phyloP scores from a whole-genome alignment of 148 eudicot genomes.

The Persicaria tinctoria region DNA sequence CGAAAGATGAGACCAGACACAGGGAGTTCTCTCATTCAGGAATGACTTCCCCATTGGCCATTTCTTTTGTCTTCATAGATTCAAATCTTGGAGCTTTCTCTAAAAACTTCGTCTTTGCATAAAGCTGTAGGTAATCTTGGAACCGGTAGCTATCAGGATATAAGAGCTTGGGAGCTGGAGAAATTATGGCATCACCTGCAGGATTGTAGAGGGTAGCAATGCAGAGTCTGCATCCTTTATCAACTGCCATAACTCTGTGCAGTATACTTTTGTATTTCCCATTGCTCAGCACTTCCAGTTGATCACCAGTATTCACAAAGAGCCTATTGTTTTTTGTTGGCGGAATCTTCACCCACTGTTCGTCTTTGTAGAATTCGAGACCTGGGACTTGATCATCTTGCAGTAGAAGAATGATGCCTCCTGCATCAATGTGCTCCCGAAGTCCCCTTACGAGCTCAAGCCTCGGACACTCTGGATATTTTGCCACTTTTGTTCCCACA shows the following conservation, averaged over 20 bases:
- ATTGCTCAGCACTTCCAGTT: constrained; percentile 63
- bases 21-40: neutral
- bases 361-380: constrained; percentile 70
- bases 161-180: constrained; percentile 44
- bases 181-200: constrained; percentile 55
- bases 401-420: constrained; percentile 76
- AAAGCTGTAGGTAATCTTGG: constrained; percentile 59
- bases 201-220: constrained; percentile 90
- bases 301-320: constrained; percentile 77
- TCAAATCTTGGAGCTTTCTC: constrained; percentile 63
- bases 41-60: constrained; percentile 11
- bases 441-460: constrained; percentile 71
- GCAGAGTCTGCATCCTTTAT: constrained; percentile 61
- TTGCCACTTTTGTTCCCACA: constrained; percentile 80
- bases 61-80: constrained; percentile 42
- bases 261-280: constrained; percentile 62
- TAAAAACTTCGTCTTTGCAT: constrained; percentile 53
- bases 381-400: constrained; percentile 87
- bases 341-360: constrained; percentile 65
- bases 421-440: constrained; percentile 86
- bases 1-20: neutral
- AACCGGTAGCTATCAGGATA: constrained; percentile 46
- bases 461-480: constrained; percentile 67
- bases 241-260: constrained; percentile 64
- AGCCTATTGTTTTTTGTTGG: constrained; percentile 69